A percentile compares a stretch with the other conserved stretches of the same genome.
Conservation (phyloP, 371 early-diverging fungal species). For the Mortierella sp. region DNA sequence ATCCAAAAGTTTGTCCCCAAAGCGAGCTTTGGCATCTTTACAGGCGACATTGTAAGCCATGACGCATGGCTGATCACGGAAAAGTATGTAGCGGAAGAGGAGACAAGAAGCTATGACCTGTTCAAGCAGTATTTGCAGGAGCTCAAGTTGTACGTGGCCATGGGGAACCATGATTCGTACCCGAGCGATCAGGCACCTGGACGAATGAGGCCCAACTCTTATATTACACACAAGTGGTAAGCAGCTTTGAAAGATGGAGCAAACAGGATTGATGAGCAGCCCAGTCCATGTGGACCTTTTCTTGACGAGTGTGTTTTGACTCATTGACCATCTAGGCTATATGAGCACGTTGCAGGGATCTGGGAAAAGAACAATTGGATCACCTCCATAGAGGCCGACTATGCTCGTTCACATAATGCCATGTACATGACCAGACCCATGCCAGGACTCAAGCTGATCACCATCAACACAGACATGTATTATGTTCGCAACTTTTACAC, state of each 20-base stretch:
- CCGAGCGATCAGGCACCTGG: slow-evolving; percentile 50
- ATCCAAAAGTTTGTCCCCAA: slow-evolving; percentile 38
- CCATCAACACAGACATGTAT: slow-evolving; percentile 72
- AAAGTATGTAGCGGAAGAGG: slow-evolving; percentile 57
- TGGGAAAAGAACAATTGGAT: slow-evolving; percentile 68
- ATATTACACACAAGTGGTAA: slow-evolving; percentile 48
- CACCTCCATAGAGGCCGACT: slow-evolving; percentile 31
- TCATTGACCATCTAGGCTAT: slow-evolving; percentile 54
- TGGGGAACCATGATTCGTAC: slow-evolving; percentile 69
- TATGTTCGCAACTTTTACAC: slow-evolving; percentile 62
- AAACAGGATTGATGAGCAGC: too few relatives aligned
- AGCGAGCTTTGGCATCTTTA: slow-evolving; percentile 63
- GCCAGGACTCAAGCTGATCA: slow-evolving; percentile 64
- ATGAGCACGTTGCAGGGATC: slow-evolving; percentile 57
- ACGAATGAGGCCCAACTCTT: slow-evolving; percentile 13
- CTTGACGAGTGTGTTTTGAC: too few relatives aligned
- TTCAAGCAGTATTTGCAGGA: slow-evolving; percentile 61
- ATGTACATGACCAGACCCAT: slow-evolving; percentile 61
- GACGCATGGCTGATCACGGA: slow-evolving; percentile 62
- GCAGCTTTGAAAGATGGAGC: not conserved
- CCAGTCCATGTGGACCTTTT: too few relatives aligned
- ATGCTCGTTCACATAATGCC: slow-evolving; percentile 59
- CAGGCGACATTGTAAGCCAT: slow-evolving; percentile 70
- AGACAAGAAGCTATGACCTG: slow-evolving; percentile 56
- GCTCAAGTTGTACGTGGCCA: slow-evolving; percentile 61